A percentile compares a stretch with the other conserved stretches of the same genome.
Evolutionary conservation across 1,284 basidiomycete species (phyloP).

Genomic region (Malassezia slooffiae): DNA sequence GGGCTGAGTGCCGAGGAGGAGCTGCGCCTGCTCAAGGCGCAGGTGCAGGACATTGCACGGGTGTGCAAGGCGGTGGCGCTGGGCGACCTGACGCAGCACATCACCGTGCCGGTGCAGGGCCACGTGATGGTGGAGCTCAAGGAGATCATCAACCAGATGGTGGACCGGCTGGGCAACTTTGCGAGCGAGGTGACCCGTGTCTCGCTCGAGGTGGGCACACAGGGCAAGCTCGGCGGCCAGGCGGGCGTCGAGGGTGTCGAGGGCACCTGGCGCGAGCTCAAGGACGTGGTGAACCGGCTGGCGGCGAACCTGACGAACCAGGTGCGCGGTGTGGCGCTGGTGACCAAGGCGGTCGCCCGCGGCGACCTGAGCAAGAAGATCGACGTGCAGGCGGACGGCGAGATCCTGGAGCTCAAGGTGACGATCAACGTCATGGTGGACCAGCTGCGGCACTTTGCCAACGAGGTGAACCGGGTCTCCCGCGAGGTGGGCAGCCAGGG

Average conservation of each 20-base stretch:
- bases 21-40: conserved; percentile 67
- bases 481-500: conserved; percentile 31
- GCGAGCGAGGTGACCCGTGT: conserved; percentile 91
- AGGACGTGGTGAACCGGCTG: conserved; percentile 47
- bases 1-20: conserved; percentile 60
- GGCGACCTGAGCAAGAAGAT: conserved; percentile 94
- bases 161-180: conserved; percentile 73
- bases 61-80: conserved; percentile 92
- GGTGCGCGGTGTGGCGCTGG: conserved; percentile 83
- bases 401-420: conserved; percentile 92
- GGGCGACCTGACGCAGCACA: conserved; percentile 88
- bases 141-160: conserved; percentile 94
- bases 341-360: conserved; percentile 92
- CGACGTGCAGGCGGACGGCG: conserved; percentile 88
- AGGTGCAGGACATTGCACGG: conserved; percentile 78
- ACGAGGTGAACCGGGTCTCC: conserved; percentile 93
- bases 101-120: conserved; percentile 88
- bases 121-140: conserved; percentile 95
- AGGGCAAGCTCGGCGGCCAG: conserved; percentile 47
- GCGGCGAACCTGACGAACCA: conserved; percentile 64
- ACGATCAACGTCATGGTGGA: conserved; percentile 96
- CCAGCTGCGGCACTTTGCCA: conserved; percentile 73
- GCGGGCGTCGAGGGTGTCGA: conserved; percentile 46
- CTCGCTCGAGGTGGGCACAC: conserved; percentile 61
- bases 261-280: conserved; percentile 47